Conservation (phyloP, 164 flowering plant genomes). For the Berberis thunbergii region DNA sequence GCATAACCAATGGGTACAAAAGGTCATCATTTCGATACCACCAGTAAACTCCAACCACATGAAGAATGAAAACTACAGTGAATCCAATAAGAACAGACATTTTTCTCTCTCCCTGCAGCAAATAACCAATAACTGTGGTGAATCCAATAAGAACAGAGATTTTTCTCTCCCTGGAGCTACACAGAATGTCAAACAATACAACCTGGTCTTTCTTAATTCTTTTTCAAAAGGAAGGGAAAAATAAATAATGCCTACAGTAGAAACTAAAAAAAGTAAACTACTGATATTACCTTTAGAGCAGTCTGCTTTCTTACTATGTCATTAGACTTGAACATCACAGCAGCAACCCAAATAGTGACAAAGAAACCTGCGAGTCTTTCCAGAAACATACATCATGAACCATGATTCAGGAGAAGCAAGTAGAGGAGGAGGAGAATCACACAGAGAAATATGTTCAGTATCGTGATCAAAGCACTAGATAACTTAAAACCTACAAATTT, state of each 20-base stretch:
- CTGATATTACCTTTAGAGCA: constrained; percentile 68
- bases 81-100: constrained; percentile 50
- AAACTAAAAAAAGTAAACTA: neutral
- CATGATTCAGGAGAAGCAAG: neutral
- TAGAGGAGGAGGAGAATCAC: neutral
- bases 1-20: constrained; percentile 73
- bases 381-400: constrained; percentile 13
- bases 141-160: constrained; percentile 53
- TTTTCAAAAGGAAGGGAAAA: too few species aligned
- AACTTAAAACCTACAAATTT: too few species aligned
- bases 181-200: too few species aligned
- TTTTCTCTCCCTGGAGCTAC: constrained; percentile 54
- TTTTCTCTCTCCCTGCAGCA: constrained; percentile 89
- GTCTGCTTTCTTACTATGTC: constrained; percentile 91
- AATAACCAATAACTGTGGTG: constrained; percentile 19
- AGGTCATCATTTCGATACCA: constrained; percentile 88
- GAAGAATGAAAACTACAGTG: constrained; percentile 49
- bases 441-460: too few species aligned
- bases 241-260: too few species aligned
- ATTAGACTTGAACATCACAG: constrained; percentile 94
- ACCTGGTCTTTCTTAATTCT: too few species aligned
- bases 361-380: constrained; percentile 60
- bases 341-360: constrained; percentile 93
- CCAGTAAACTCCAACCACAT: constrained; percentile 85
- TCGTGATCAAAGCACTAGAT: too few species aligned